phyloP scores from a whole-genome alignment of 2,329 filamentous ascomycete genomes.

The Podosphaera xanthii region DNA sequence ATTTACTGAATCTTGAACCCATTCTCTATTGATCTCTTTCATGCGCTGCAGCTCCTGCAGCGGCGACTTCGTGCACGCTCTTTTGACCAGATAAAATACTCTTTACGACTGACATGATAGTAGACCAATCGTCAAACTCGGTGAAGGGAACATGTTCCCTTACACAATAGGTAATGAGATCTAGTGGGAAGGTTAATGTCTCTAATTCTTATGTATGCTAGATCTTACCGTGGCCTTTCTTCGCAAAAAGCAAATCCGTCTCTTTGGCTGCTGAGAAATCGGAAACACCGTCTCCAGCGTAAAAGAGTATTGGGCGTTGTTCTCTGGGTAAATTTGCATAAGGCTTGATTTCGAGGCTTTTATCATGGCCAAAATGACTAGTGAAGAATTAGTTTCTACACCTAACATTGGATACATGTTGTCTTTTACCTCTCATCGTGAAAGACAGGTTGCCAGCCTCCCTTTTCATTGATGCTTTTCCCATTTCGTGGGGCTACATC shows the following conservation, averaged over 20 bases:
- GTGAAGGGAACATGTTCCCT: constrained; percentile 70
- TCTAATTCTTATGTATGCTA: not conserved
- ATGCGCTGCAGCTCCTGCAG: constrained; percentile 13
- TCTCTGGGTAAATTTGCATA: constrained; percentile 50
- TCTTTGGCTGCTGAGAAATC: constrained; percentile 81
- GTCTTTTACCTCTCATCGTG: constrained; percentile 53
- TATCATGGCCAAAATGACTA: constrained; percentile 73
- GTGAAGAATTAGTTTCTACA: not conserved
- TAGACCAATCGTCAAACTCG: constrained; percentile 63
- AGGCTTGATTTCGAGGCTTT: constrained; percentile 72
- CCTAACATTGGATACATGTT: not conserved
- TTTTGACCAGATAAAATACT: constrained; percentile 53
- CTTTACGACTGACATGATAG: constrained; percentile 54
- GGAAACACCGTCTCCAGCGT: constrained; percentile 84
- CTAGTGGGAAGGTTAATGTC: constrained; percentile 21
- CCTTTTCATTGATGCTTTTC: constrained; percentile 53
- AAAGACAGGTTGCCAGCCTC: constrained; percentile 72
- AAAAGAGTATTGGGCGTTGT: constrained; percentile 65
- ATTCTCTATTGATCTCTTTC: constrained; percentile 4
- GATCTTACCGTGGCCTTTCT: constrained; percentile 55
- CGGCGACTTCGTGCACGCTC: constrained; percentile 46
- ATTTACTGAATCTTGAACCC: too few species aligned
- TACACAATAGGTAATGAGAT: constrained; percentile 73
- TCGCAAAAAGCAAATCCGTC: constrained; percentile 83
- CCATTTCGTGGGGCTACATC: constrained; percentile 43